These are phyloP conservation scores for Thalassiosira profunda DNA, from an alignment of 108 stramenopile genomes.

Conservation along the genomic window DNA sequence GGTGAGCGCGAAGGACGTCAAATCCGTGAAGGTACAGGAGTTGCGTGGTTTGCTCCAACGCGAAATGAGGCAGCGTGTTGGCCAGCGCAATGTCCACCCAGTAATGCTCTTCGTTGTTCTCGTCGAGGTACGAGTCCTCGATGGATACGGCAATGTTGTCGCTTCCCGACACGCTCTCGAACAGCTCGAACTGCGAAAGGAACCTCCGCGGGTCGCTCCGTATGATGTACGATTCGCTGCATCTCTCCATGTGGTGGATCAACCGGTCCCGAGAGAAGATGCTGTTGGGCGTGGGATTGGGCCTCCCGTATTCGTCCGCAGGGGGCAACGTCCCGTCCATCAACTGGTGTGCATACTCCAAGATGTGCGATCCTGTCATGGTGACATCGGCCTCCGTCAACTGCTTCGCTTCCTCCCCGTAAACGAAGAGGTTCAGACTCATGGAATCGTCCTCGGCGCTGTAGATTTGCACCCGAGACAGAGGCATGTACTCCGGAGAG, in stretches of 20 bases:
- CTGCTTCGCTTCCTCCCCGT: conserved; percentile 53
- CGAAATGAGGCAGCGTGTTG: conserved; percentile 90
- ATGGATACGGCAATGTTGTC: conserved; percentile 88
- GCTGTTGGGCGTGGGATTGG: conserved; percentile 47
- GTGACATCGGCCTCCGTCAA: conserved; percentile 43
- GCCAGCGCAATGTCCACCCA: conserved; percentile 95
- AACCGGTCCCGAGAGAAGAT: conserved; percentile 60
- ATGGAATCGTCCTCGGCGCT: conserved; percentile 86
- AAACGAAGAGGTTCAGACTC: conserved; percentile 94
- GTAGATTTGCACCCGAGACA: conserved; percentile 90
- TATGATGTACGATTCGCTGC: conserved; percentile 73
- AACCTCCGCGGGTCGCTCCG: conserved; percentile 79
- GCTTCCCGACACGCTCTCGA: conserved; percentile 83
- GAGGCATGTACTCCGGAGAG: conserved; percentile 54
- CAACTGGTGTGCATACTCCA: conserved; percentile 69
- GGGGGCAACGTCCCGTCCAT: conserved; percentile 48
- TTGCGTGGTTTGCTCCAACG: conserved; percentile 85
- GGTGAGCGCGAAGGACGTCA: conserved; percentile 90
- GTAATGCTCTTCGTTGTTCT: conserved; percentile 59
- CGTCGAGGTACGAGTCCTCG: conserved; percentile 61
- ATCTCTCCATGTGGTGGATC: conserved; percentile 81
- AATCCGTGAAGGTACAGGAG: conserved; percentile 85
- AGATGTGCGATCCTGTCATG: conserved; percentile 56
- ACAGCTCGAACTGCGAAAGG: conserved; percentile 77
- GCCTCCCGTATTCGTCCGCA: conserved; percentile 45